A percentile compares a stretch with the other conserved stretches of the same genome.
phyloP scores from a whole-genome alignment of 805 yeast species.

The Starmerella kuoi region DNA sequence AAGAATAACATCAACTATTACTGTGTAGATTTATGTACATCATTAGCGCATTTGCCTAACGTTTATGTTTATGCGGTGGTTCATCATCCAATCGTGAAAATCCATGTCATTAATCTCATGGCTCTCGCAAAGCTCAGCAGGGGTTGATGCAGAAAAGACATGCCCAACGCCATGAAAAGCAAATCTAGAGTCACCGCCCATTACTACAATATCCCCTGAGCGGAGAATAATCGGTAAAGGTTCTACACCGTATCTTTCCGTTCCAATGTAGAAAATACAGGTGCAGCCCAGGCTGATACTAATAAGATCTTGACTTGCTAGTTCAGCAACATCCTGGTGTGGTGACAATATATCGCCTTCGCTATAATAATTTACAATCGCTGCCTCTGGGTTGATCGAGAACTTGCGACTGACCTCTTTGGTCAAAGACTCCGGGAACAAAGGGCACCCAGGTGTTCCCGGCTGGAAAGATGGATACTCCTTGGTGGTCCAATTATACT shows the following conservation, averaged over 20 bases:
- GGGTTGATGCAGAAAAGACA: slow-evolving; percentile 30
- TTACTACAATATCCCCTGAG: slow-evolving; percentile 33
- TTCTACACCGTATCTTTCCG: slow-evolving; percentile 14
- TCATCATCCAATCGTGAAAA: slow-evolving; percentile 27
- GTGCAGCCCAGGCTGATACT: slow-evolving; percentile 33
- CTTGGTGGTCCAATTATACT: slow-evolving; percentile 36
- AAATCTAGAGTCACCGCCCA: slow-evolving; percentile 32
- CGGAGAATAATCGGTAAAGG: slow-evolving; percentile 31
- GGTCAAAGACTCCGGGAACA: slow-evolving; percentile 26
- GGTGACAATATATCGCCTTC: slow-evolving; percentile 35
- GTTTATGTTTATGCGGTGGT: slow-evolving; percentile 32
- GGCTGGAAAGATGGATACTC: slow-evolving; percentile 31
- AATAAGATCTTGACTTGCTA: slow-evolving; percentile 29
- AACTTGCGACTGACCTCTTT: slow-evolving; percentile 20
- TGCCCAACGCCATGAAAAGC: slow-evolving; percentile 36
- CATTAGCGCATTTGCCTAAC: slow-evolving; percentile 34
- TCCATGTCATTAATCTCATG: slow-evolving; percentile 5
- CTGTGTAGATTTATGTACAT: too few relatives aligned
- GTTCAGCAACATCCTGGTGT: slow-evolving; percentile 36
- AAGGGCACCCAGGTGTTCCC: slow-evolving; percentile 26
- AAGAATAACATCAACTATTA: neutral
- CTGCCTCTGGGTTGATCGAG: slow-evolving; percentile 30
- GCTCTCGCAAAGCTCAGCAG: slow-evolving; percentile 19
- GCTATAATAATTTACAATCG: slow-evolving; percentile 34
- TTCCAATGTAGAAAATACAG: slow-evolving; percentile 30